Conservation (phyloP, 164 flowering plant genomes). For the Magnolia changhungtana region DNA sequence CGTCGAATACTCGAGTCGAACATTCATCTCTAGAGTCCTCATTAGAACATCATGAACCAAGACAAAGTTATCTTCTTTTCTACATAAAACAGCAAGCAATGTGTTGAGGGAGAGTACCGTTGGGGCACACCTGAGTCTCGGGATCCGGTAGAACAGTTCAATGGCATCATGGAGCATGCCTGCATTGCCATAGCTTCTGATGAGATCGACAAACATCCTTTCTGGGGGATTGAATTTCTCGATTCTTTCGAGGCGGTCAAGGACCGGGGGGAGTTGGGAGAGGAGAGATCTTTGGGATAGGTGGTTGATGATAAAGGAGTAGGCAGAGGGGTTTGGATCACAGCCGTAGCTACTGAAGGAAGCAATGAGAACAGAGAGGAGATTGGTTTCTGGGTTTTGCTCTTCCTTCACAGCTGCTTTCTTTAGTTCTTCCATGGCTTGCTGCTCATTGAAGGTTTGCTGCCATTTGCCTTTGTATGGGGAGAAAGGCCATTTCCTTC, state of each 20-base stretch:
- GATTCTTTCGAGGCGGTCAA: constrained; percentile 43
- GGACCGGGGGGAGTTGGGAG: constrained; percentile 38
- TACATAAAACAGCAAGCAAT: constrained; percentile 47
- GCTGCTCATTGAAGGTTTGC: constrained; percentile 23
- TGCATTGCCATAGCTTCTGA: constrained; percentile 35
- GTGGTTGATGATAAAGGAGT: constrained; percentile 47
- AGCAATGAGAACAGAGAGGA: constrained; percentile 40
- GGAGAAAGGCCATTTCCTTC: constrained; percentile 26
- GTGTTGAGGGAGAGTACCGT: constrained; percentile 52
- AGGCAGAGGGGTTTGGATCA: constrained; percentile 59
- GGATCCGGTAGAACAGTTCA: constrained; percentile 51
- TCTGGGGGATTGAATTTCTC: constrained; percentile 64
- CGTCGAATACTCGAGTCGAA: constrained; percentile 62
- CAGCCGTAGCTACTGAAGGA: constrained; percentile 46
- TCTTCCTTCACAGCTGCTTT: constrained; percentile 13
- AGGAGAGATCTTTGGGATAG: constrained; percentile 33
- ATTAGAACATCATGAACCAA: constrained; percentile 47
- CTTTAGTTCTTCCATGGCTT: constrained; percentile 39
- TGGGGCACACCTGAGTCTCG: constrained; percentile 69
- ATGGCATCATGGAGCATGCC: constrained; percentile 45
- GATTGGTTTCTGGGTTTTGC: constrained; percentile 20
- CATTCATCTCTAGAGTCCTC: constrained; percentile 42
- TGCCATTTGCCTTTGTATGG: constrained; percentile 33
- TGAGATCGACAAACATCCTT: constrained; percentile 43
- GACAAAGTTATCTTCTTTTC: constrained; percentile 27